Evolutionary conservation across 2,329 filamentous ascomycete genomes (phyloP), one percentile per base, ranked within the genome.

Genomic region (Cryoendolithus antarcticus): DNA sequence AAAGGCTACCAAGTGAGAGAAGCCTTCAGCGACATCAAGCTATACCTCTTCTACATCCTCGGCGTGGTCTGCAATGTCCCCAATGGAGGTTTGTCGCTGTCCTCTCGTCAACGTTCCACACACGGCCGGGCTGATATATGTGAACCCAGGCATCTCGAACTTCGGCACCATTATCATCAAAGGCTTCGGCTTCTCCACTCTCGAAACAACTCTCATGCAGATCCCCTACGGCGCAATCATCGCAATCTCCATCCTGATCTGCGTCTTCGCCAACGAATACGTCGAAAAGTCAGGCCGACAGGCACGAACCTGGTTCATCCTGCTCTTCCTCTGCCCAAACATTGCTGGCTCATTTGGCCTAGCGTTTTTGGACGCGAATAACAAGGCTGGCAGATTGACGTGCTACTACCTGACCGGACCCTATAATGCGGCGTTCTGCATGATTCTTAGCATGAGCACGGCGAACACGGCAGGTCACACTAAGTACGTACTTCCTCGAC

Each of bases 401-500:
- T 77, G 72, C 57, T 79, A 74, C 48, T 71, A 72, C 43, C 55
- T 74, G 1, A 70, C 71, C 0, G 70, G 71, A 0, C 66, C 52
- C 0, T 55, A 53, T 31, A 72, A 73, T 45, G 71, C 70, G 0
- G 65, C 70, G 0, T 73, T 72, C 45, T 66, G 71, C 3, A 53
- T 73, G 36, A 59, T 72, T 2, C 55, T 71, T 0, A 64, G 63
- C 1, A 61, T 71, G 42, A 65, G 65, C 32, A 69, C 67, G 0
- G 66, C 66, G 30, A 72, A 73, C 47, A 66, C 64, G 0, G 66
- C 62, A 1, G 74, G 74, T 0, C 72, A 76, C 44, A 75, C 73
- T 1, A 78, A 78, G 52, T 77, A 80, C 51, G 73, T 78, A 34
- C 70, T 77, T 72, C 74, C 72, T 0, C 77, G 75, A 48, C 76